These are phyloP conservation scores for Ochromonas danica DNA, from an alignment of 108 stramenopile genomes.

Conservation along the genomic window DNA sequence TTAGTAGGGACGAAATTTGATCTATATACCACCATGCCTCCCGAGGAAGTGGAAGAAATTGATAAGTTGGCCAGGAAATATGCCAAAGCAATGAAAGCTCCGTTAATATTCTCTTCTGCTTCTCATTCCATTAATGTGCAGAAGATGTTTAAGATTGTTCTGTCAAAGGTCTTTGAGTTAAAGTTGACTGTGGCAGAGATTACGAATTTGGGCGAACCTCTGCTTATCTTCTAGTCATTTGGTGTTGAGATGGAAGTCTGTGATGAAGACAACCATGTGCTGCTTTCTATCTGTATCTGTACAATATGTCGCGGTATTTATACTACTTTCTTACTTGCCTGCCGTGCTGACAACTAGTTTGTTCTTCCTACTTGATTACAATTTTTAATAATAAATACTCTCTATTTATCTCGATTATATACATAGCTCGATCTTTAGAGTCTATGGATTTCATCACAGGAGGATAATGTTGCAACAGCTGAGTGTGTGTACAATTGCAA, in stretches of 20 bases:
- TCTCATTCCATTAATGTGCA: slow-evolving; percentile 64
- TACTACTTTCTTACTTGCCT: no score
- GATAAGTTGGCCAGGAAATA: slow-evolving; percentile 60
- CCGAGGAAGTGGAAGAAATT: slow-evolving; percentile 58
- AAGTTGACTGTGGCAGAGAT: slow-evolving; percentile 50
- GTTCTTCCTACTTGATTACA: no score
- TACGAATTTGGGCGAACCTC: slow-evolving; percentile 51
- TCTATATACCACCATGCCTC: slow-evolving; percentile 55
- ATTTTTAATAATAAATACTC: no score
- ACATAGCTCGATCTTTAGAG: no score
- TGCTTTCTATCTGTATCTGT: no score
- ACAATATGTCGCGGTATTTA: no score
- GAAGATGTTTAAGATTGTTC: slow-evolving; percentile 55
- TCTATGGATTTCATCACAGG: no score
- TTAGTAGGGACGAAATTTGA: slow-evolving; percentile 67
- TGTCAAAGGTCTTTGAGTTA: slow-evolving; percentile 56
- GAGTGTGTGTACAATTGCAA: no score
- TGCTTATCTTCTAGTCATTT: slow-evolving; percentile 49
- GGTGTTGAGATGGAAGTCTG: neutral
- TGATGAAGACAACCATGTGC: no score
- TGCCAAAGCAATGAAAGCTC: slow-evolving; percentile 63
- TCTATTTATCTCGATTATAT: no score
- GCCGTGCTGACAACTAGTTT: no score
- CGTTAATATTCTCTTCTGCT: slow-evolving; percentile 57
- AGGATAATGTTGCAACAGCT: no score